A percentile compares a stretch with the other conserved stretches of the same genome.
phyloP scores from a whole-genome alignment of 129 eudicot species.

The Sambucus nigra region DNA sequence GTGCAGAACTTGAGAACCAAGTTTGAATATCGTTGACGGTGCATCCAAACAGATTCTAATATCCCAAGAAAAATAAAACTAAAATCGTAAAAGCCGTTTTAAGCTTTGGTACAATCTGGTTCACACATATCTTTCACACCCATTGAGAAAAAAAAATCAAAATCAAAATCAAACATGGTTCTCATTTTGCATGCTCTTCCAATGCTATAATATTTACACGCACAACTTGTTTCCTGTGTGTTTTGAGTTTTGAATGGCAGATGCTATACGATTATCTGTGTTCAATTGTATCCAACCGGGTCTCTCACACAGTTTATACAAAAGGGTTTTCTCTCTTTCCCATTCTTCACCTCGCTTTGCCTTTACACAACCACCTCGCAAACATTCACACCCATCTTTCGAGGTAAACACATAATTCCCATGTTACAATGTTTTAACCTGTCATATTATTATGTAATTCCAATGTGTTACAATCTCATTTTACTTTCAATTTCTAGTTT shows the following conservation, averaged over 20 bases:
- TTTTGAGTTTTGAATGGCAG: slow-evolving; percentile 50
- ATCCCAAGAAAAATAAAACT: too few relatives aligned
- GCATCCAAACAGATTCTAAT: too few relatives aligned
- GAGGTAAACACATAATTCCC: slow-evolving; percentile 37
- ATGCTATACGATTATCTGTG: slow-evolving; percentile 44
- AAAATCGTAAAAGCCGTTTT: not conserved
- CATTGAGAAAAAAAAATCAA: slow-evolving; percentile 1
- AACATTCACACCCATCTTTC: slow-evolving; percentile 34
- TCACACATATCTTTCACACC: slow-evolving; percentile 23
- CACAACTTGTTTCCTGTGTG: not conserved
- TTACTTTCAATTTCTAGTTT: too few relatives aligned
- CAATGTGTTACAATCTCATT: too few relatives aligned
- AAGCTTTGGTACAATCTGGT: slow-evolving; percentile 31
- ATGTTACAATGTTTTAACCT: too few relatives aligned
- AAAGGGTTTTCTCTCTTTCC: slow-evolving; percentile 27
- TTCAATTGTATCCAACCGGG: slow-evolving; percentile 38
- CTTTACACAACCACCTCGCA: slow-evolving; percentile 29
- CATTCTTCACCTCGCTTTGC: slow-evolving; percentile 27
- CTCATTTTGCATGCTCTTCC: not conserved
- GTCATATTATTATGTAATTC: not conserved
- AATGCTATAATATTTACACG: not conserved
- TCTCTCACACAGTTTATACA: slow-evolving; percentile 14
- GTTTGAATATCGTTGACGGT: too few relatives aligned
- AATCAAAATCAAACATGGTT: slow-evolving; percentile 4
- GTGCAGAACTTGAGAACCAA: too few relatives aligned